Percentiles rank a stretch among this genome's conserved stretches.
These are phyloP conservation scores for Microthlaspi erraticum DNA, from an alignment of 345 rosid species.

Conservation along the genomic window DNA sequence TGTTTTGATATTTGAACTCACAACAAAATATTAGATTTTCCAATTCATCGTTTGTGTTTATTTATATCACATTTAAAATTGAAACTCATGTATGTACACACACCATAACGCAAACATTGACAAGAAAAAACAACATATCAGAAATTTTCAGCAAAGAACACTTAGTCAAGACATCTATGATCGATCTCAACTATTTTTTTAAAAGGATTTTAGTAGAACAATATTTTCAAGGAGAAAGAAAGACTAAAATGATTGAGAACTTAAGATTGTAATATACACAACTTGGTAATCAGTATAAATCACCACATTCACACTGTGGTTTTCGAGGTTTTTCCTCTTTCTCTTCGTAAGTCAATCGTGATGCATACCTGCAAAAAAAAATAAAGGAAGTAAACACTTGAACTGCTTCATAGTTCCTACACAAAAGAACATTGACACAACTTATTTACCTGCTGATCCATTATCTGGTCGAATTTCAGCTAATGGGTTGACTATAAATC, in stretches of 20 bases:
- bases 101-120: neutral
- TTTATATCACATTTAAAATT: neutral
- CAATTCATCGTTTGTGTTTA: slow-evolving; percentile 5
- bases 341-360: slow-evolving; percentile 30
- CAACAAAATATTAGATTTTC: neutral
- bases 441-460: slow-evolving; percentile 29
- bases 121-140: neutral
- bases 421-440: slow-evolving; percentile 10
- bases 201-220: slow-evolving; percentile 7
- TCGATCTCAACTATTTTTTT: slow-evolving; percentile 7
- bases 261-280: neutral
- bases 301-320: slow-evolving; percentile 34
- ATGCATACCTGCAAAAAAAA: slow-evolving; percentile 33
- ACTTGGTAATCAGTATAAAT: slow-evolving; percentile 36
- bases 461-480: slow-evolving; percentile 63
- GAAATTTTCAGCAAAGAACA: slow-evolving; percentile 12
- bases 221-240: slow-evolving; percentile 19
- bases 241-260: slow-evolving; percentile 10
- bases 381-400: neutral
- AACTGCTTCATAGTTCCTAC: slow-evolving; percentile 5
- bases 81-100: neutral
- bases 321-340: slow-evolving; percentile 5
- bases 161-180: neutral
- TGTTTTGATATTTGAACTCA: neutral
- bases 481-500: slow-evolving; percentile 82